Evolutionary conservation across 2,329 filamentous ascomycete genomes (phyloP).

Genomic region (Clarireedia homoeocarpa): DNA sequence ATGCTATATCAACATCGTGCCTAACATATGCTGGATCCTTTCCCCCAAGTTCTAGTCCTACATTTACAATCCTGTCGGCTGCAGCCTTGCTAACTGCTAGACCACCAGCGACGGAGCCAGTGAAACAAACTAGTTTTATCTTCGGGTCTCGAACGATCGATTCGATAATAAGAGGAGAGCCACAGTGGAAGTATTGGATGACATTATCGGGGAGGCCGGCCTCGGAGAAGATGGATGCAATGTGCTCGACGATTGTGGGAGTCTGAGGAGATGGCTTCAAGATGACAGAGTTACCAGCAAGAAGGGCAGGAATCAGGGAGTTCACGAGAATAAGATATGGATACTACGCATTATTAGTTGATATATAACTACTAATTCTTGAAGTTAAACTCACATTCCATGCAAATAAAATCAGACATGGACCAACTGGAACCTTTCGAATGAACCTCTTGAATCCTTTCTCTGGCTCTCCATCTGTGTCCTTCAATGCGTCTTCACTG

Average conservation of each 20-base stretch:
- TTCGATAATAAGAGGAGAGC: conserved; percentile 69
- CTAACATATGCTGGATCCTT: conserved; percentile 92
- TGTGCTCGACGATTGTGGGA: conserved; percentile 81
- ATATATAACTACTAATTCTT: neutral
- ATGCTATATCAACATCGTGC: conserved; percentile 75
- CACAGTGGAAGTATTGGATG: conserved; percentile 87
- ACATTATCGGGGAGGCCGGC: conserved; percentile 78
- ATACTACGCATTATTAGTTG: conserved; percentile 50
- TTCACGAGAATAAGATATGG: conserved; percentile 92
- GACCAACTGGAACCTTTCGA: conserved; percentile 78
- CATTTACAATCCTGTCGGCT: conserved; percentile 72
- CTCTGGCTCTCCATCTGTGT: conserved; percentile 76
- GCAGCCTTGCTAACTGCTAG: conserved; percentile 80
- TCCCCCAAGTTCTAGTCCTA: conserved; percentile 86
- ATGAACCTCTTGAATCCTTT: conserved; percentile 87
- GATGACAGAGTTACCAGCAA: conserved; percentile 86
- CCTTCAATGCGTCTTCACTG: conserved; percentile 67
- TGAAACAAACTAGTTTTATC: conserved; percentile 82
- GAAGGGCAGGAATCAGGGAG: conserved; percentile 82
- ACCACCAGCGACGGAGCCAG: conserved; percentile 83
- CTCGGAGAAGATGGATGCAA: conserved; percentile 66
- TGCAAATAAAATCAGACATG: conserved; percentile 82
- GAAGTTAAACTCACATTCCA: conserved; percentile 70
- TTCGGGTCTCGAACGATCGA: conserved; percentile 68
- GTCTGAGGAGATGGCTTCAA: conserved; percentile 94